Evolutionary conservation across 192 early-diverging fungal species (phyloP).

Genomic region (Mortierella hygrophila): DNA sequence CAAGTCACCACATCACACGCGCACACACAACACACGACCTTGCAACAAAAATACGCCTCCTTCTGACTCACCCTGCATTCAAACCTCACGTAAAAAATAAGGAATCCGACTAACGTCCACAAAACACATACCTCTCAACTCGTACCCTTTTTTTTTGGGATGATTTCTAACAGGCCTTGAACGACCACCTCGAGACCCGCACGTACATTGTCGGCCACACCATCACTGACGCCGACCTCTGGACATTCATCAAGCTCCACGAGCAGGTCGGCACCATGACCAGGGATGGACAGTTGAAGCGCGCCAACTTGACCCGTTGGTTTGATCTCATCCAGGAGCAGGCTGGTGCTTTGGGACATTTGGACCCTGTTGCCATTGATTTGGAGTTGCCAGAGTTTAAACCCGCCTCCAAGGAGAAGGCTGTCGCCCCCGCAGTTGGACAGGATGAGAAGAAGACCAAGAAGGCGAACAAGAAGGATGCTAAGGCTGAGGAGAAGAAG

Average conservation of each 20-base stretch:
- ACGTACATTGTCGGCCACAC: constrained; percentile 78
- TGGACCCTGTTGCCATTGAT: constrained; percentile 65
- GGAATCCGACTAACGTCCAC: too few relatives aligned
- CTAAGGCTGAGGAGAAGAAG: constrained; percentile 68
- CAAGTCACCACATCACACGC: neutral
- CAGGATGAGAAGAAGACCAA: constrained; percentile 55
- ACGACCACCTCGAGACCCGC: constrained; percentile 71
- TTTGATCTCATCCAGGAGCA: constrained; percentile 85
- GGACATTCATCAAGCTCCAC: constrained; percentile 75
- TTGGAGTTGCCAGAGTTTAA: constrained; percentile 61
- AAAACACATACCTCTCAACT: neutral
- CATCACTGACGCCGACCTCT: constrained; percentile 75
- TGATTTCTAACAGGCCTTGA: constrained; percentile 53
- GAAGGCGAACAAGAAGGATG: constrained; percentile 53
- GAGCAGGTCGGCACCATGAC: constrained; percentile 66
- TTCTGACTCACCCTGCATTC: neutral
- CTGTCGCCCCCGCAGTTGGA: constrained; percentile 19
- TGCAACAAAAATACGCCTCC: neutral
- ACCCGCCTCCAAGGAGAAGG: constrained; percentile 60
- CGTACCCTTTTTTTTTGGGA: too few relatives aligned
- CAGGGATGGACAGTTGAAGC: constrained; percentile 67
- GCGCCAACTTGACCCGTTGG: constrained; percentile 78
- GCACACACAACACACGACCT: neutral
- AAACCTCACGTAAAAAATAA: neutral
- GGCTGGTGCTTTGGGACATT: constrained; percentile 61